phyloP scores from a whole-genome alignment of 768 basidiomycete genomes.

The Lactifluus subvellereus region DNA sequence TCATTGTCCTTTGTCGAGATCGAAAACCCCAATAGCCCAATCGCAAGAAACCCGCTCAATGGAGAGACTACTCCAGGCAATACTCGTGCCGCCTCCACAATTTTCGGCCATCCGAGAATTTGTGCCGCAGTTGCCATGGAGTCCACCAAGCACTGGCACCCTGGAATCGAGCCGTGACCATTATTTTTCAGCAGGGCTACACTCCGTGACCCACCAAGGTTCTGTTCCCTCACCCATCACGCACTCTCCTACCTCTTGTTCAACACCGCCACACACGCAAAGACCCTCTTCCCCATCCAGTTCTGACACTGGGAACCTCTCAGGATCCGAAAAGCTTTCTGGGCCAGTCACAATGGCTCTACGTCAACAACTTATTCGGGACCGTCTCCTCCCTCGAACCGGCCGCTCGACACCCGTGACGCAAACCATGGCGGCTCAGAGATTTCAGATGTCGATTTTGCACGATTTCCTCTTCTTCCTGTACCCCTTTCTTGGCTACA shows the following conservation, averaged over 20 bases:
- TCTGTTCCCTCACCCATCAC: slow-evolving; percentile 1
- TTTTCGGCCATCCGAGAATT: background rate
- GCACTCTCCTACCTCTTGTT: background rate
- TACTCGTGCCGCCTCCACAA: background rate
- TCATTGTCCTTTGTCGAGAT: background rate
- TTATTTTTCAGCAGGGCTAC: background rate
- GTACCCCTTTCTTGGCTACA: slow-evolving; percentile 48
- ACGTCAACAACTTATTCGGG: slow-evolving; percentile 11
- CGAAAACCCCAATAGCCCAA: background rate
- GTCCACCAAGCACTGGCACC: background rate
- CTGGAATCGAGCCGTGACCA: slow-evolving; percentile 10
- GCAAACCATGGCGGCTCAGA: background rate
- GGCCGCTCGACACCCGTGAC: background rate
- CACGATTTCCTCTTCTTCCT: slow-evolving; percentile 30
- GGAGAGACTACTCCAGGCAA: background rate
- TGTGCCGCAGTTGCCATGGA: background rate
- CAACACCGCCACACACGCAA: background rate
- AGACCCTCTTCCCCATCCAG: background rate
- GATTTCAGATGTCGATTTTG: background rate
- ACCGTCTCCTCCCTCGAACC: background rate
- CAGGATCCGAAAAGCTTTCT: background rate
- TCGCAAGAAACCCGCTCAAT: background rate
- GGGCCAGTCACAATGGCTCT: background rate
- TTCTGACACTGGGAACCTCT: background rate
- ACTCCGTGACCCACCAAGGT: background rate